phyloP scores from a whole-genome alignment of 2,329 filamentous ascomycete species.

The Cryphonectria naterciae region DNA sequence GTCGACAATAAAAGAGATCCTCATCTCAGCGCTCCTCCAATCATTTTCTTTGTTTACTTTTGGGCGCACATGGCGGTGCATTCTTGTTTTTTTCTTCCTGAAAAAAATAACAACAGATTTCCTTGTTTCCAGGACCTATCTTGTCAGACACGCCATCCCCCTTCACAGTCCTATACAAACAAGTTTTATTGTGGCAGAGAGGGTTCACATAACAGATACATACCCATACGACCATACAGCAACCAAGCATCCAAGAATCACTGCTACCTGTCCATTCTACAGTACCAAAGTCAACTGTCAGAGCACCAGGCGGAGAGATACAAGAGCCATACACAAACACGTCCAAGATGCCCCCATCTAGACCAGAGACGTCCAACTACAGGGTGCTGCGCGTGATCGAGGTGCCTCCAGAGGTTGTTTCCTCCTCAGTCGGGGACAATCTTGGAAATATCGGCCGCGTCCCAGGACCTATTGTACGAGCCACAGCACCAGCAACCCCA shows the following conservation, averaged over 20 bases:
- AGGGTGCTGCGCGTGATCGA: conserved; percentile 3
- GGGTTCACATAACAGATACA: background rate
- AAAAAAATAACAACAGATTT: background rate
- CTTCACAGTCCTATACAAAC: background rate
- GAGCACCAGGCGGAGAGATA: background rate
- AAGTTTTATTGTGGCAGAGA: background rate
- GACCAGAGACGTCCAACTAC: background rate
- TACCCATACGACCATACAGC: background rate
- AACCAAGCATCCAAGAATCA: background rate
- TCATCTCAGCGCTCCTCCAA: background rate
- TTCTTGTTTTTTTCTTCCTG: background rate
- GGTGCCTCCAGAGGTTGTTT: background rate
- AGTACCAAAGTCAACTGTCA: background rate
- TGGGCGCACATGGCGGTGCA: background rate
- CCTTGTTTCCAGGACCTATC: background rate
- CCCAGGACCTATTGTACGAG: background rate
- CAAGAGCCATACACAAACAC: background rate
- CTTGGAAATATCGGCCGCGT: background rate
- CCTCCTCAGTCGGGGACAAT: background rate
- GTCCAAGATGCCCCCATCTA: conserved; percentile 2
- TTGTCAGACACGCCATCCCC: background rate
- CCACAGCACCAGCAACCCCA: background rate
- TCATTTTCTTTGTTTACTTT: background rate
- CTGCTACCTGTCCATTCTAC: background rate
- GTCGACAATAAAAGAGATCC: background rate